Base-by-base conservation (phyloP, 257 asterid genomes). In the Solanum microdontum region DNA sequence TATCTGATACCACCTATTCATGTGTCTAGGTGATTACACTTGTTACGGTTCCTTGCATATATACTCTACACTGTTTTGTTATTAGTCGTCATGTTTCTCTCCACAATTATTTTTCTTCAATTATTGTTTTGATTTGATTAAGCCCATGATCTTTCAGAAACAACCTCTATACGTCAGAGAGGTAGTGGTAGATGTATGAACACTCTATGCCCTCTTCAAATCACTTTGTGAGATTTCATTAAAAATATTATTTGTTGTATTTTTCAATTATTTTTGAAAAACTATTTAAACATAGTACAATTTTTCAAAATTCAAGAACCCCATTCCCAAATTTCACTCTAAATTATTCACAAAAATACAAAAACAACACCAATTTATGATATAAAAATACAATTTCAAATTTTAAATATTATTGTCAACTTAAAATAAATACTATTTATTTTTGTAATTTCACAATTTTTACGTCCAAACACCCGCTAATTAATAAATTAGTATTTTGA, bases 171-270 rank as follows among this genome's bases (percentile, higher is more conserved):
- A 17, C 4, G 23, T 55, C 10, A 0, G 4, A 55, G 0, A 55
- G n/a, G 2, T 55, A 55, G 2, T 55, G 0, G 3, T 55, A 55
- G n/a, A 55, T 17, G 0, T 17, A 0, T n/a, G 10, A 6, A 55
- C n/a, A 55, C 64, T 17, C 9, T 17, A 51, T 51, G 3, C 64
- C 64, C 10, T 17, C 21, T 48, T 48, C 21, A 48, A 48, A 14
- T 48, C 64, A 55, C 64, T 55, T 55, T 55, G n/a, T 55, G 9
- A 55, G n/a, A 55, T 55, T 55, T 55, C n/a, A 55, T 55, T 6
- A 0, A 55, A 6, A 17, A 17, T 6, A 19, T 19, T 58, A 17
- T 3, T 55, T 58, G 4, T 21, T 19, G 2, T n/a, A 62, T 10
- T 62, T 62, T 62, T 19, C 66, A n/a, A 9, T 0, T 17, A 7